A percentile compares a stretch with the other conserved stretches of the same genome.
phyloP scores from a whole-genome alignment of 306 rosid genomes.

The Lathyrus tuberosus region DNA sequence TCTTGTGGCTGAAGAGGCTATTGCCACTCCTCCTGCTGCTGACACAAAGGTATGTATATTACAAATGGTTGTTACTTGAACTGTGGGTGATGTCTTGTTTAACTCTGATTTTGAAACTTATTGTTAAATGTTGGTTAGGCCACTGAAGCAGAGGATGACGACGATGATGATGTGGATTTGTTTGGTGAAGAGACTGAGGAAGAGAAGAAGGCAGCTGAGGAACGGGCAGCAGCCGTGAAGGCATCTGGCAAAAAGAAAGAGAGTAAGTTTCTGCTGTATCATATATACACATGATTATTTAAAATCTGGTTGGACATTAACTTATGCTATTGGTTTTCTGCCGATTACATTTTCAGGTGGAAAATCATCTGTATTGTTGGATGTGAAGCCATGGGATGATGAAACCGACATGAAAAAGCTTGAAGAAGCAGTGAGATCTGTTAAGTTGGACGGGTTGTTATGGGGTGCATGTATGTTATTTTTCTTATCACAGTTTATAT shows the following conservation, averaged over 20 bases:
- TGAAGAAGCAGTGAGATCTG: conserved; percentile 88
- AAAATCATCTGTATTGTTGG: conserved; percentile 91
- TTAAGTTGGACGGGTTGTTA: conserved; percentile 71
- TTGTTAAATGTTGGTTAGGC: conserved; percentile 54
- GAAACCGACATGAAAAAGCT: conserved; percentile 98
- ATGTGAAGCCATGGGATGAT: conserved; percentile 98
- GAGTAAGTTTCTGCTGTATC: conserved; percentile 50
- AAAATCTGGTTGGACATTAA: neutral
- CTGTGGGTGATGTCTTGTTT: neutral
- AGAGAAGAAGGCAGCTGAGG: conserved; percentile 97
- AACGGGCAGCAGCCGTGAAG: conserved; percentile 83
- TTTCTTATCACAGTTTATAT: neutral
- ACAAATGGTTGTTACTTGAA: neutral
- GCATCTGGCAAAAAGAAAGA: conserved; percentile 89
- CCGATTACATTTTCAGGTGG: conserved; percentile 59
- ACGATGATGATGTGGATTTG: conserved; percentile 86
- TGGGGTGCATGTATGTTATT: conserved; percentile 94
- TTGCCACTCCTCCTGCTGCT: conserved; percentile 81
- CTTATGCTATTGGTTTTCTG: neutral
- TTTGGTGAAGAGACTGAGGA: conserved; percentile 98
- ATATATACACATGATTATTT: neutral
- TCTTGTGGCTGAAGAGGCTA: conserved; percentile 54
- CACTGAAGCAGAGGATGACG: conserved; percentile 65
- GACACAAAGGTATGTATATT: conserved; percentile 68
- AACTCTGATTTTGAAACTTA: neutral